Conservation (phyloP, 2,329 filamentous ascomycete species). For the Pseudogymnoascus destructans region DNA sequence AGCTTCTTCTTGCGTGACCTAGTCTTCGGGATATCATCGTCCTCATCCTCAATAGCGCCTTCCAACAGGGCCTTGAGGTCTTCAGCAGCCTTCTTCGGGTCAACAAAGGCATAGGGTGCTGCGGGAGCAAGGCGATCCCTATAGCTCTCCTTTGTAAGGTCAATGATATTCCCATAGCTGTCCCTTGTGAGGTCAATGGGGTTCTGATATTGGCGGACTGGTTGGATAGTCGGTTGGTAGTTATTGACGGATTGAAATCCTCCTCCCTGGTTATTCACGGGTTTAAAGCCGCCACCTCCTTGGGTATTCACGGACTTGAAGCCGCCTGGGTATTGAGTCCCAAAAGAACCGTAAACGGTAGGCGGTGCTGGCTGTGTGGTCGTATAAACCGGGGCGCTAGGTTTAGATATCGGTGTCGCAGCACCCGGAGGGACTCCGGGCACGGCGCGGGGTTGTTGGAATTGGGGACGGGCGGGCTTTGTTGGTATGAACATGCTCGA, state of each 20-base stretch:
- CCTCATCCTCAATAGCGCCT: constrained; percentile 62
- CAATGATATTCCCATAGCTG: constrained; percentile 12
- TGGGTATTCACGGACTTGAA: constrained; percentile 20
- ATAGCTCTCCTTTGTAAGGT: constrained; percentile 22
- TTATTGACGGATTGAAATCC: constrained; percentile 22
- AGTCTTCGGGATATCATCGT: constrained; percentile 29
- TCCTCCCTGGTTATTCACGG: constrained; percentile 8
- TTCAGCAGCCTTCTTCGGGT: constrained; percentile 56
- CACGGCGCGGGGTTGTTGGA: constrained; percentile 17
- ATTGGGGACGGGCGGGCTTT: constrained; percentile 22
- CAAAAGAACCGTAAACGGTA: constrained; percentile 23
- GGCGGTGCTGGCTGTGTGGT: constrained; percentile 21
- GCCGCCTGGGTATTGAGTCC: constrained; percentile 18
- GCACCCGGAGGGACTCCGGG: constrained; percentile 15
- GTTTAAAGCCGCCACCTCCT: background rate
- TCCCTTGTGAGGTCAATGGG: constrained; percentile 24
- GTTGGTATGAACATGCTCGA: constrained; percentile 22
- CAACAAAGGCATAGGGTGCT: constrained; percentile 29
- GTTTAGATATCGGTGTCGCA: constrained; percentile 16
- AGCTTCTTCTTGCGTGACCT: constrained; percentile 29
- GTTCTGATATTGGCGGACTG: constrained; percentile 15
- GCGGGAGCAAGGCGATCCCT: constrained; percentile 15
- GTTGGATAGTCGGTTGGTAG: constrained; percentile 6
- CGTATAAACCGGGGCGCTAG: constrained; percentile 18
- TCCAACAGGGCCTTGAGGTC: constrained; percentile 75